Conservation (phyloP, 148 eudicot genomes). For the Gaultheria prostrata region DNA sequence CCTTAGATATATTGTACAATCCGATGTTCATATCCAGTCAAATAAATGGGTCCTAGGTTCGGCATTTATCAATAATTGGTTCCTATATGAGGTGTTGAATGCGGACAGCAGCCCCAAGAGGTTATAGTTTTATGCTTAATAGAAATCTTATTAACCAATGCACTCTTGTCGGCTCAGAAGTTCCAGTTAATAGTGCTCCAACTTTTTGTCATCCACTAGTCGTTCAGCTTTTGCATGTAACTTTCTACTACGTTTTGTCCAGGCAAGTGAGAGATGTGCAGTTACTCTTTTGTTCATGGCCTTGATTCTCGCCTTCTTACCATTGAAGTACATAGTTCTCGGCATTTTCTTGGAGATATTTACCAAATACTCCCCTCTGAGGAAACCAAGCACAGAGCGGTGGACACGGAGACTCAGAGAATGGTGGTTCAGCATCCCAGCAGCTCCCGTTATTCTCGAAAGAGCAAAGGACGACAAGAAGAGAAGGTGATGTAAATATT, state of each 20-base stretch:
- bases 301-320: conserved; percentile 51
- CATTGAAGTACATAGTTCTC: conserved; percentile 54
- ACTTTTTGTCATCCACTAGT: not conserved
- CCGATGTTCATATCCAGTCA: too few species aligned
- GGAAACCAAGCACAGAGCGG: conserved; percentile 72
- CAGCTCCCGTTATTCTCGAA: conserved; percentile 80
- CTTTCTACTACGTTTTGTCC: conserved; percentile 10
- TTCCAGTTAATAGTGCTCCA: not conserved
- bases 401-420: conserved; percentile 68
- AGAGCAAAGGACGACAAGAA: conserved; percentile 69
- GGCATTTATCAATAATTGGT: not conserved
- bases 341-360: conserved; percentile 53
- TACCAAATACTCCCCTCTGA: conserved; percentile 72
- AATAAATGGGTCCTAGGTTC: not conserved
- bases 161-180: not conserved
- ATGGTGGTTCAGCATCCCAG: conserved; percentile 99
- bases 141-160: not conserved
- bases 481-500: conserved; percentile 32
- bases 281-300: conserved; percentile 44
- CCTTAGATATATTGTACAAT: too few species aligned
- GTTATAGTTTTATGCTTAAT: not conserved
- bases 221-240: not conserved
- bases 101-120: too few species aligned
- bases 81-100: not conserved
- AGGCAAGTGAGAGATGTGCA: conserved; percentile 80